Conservation (phyloP, 1,284 basidiomycete genomes). For the Leccinum fallax region DNA sequence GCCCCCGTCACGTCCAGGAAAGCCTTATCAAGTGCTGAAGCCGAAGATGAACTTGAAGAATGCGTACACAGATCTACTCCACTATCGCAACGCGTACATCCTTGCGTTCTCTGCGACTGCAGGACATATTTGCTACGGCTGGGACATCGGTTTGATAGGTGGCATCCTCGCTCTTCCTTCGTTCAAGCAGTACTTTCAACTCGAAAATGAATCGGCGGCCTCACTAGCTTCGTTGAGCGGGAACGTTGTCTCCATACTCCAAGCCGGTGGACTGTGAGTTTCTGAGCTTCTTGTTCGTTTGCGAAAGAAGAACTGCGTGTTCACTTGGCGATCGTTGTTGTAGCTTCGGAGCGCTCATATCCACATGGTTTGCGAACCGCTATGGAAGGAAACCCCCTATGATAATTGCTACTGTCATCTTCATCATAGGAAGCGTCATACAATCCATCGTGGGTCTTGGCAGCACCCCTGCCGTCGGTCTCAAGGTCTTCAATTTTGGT, state of each 20-base stretch:
- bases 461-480: constrained; percentile 38
- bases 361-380: constrained; percentile 43
- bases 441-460: constrained; percentile 52
- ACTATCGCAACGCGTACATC: constrained; percentile 48
- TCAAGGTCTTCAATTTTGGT: constrained; percentile 48
- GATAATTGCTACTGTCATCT: constrained; percentile 53
- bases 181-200: constrained; percentile 49
- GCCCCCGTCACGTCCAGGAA: neutral
- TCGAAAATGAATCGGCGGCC: constrained; percentile 39
- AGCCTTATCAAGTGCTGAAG: neutral
- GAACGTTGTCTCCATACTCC: constrained; percentile 61
- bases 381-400: constrained; percentile 53
- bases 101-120: constrained; percentile 49
- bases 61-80: constrained; percentile 33
- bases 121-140: constrained; percentile 48
- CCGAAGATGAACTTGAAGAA: constrained; percentile 29
- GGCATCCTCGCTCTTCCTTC: constrained; percentile 49
- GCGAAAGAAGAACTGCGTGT: neutral
- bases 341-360: constrained; percentile 48
- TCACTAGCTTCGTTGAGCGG: constrained; percentile 44
- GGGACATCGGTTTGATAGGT: constrained; percentile 50
- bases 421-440: constrained; percentile 54
- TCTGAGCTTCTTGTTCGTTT: constrained; percentile 4
- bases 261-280: constrained; percentile 60
- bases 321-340: neutral